These are phyloP conservation scores for Penicillium pulvis DNA, from an alignment of 495 filamentous ascomycete genomes.

Conservation along the genomic window DNA sequence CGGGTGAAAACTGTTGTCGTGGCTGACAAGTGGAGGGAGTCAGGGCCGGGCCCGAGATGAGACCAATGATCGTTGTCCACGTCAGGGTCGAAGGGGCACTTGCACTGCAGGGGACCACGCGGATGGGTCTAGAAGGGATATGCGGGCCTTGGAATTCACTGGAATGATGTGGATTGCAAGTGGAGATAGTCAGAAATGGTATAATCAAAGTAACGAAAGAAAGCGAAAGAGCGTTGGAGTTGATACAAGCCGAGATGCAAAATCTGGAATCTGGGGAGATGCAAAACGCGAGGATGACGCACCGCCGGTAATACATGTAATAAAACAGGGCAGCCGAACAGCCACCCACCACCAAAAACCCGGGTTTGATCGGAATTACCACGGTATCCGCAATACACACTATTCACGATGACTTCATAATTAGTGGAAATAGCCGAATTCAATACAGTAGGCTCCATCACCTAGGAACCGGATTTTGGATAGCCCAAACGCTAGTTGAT, in stretches of 20 bases:
- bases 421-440: not conserved
- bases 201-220: constrained; percentile 2
- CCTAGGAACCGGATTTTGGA: not conserved
- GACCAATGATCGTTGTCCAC: constrained; percentile 47
- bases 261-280: constrained; percentile 5
- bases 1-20: constrained; percentile 17
- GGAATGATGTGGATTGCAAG: constrained; percentile 8
- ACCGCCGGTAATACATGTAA: constrained; percentile 8
- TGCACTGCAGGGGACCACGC: constrained; percentile 30
- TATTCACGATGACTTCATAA: constrained; percentile 27
- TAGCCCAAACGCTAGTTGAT: not conserved
- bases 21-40: constrained; percentile 27
- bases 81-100: constrained; percentile 34
- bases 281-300: constrained; percentile 16
- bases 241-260: constrained; percentile 1
- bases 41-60: constrained; percentile 31
- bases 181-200: constrained; percentile 7
- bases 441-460: not conserved
- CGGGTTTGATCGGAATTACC: not conserved
- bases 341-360: not conserved
- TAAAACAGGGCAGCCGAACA: not conserved
- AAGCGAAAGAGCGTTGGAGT: not conserved
- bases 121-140: constrained; percentile 27
- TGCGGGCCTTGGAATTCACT: constrained; percentile 9
- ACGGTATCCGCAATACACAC: not conserved